Evolutionary conservation across 257 asterid species (phyloP).

Genomic region (Penstemon newberryi): DNA sequence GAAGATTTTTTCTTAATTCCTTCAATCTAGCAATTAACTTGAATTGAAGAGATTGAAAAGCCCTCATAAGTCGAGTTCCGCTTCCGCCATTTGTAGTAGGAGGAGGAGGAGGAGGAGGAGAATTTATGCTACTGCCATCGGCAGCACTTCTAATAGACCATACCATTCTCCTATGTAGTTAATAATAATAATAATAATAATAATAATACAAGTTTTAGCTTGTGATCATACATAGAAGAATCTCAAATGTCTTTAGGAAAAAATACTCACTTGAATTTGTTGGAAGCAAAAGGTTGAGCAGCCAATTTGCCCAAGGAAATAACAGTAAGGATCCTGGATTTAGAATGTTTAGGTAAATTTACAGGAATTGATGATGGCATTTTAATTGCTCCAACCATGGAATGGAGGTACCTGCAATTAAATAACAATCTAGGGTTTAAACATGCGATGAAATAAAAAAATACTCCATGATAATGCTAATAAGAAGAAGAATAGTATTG

Average conservation of each 20-base stretch:
- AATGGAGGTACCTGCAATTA: constrained; percentile 25
- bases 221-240: background rate
- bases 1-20: constrained; percentile 65
- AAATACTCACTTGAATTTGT: constrained; percentile 33
- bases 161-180: constrained; percentile 43
- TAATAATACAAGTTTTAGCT: constrained; percentile 5
- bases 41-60: constrained; percentile 51
- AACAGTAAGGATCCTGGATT: constrained; percentile 26
- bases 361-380: constrained; percentile 32
- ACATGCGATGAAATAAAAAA: background rate
- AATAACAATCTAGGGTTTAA: constrained; percentile 1
- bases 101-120: constrained; percentile 39
- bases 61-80: constrained; percentile 72
- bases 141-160: constrained; percentile 72
- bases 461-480: no score
- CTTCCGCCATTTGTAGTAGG: constrained; percentile 38
- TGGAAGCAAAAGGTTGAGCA: constrained; percentile 25
- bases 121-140: constrained; percentile 52
- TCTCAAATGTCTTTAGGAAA: background rate
- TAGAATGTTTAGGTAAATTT: constrained; percentile 22
- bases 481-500: no score
- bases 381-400: constrained; percentile 31
- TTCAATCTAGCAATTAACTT: constrained; percentile 48
- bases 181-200: background rate
- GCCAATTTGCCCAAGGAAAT: constrained; percentile 27